Percentiles rank a stretch among this genome's conserved stretches.
Evolutionary conservation across 352 stramenopile genomes (phyloP).

Genomic region (Globisporangium polare): DNA sequence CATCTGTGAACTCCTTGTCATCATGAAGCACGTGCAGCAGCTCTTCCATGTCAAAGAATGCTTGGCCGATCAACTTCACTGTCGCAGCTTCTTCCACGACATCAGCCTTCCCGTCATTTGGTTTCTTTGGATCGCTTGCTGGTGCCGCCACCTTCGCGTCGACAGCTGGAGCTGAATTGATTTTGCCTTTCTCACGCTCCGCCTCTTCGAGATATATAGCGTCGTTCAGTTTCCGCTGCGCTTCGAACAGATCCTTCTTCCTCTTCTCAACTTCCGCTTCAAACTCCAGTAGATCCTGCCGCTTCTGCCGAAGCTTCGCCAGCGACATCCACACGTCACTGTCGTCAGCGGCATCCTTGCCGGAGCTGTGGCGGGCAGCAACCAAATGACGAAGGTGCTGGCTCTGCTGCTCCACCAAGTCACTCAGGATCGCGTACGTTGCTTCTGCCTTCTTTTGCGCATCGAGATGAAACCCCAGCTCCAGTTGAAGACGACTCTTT

Average conservation of each 20-base stretch:
- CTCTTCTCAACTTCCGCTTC: slow-evolving; percentile 20
- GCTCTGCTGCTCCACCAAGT: slow-evolving; percentile 37
- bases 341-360: slow-evolving; percentile 20
- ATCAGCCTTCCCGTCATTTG: background rate
- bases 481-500: slow-evolving; percentile 20
- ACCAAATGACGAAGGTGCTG: slow-evolving; percentile 30
- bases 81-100: background rate
- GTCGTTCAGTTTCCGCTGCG: slow-evolving; percentile 17
- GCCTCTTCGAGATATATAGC: background rate
- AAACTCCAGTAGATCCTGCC: slow-evolving; percentile 35
- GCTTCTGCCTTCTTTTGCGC: slow-evolving; percentile 23
- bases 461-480: slow-evolving; percentile 14
- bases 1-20: slow-evolving; percentile 37
- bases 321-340: slow-evolving; percentile 23
- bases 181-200: background rate
- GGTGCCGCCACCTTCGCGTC: background rate
- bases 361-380: slow-evolving; percentile 20
- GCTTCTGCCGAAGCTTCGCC: slow-evolving; percentile 46
- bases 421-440: slow-evolving; percentile 26
- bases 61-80: slow-evolving; percentile 38
- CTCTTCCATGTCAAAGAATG: slow-evolving; percentile 38
- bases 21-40: slow-evolving; percentile 40
- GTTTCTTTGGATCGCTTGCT: background rate
- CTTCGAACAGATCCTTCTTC: background rate
- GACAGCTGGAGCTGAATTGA: background rate